Conservation (phyloP, 768 basidiomycete genomes). For the Suillus lakei region DNA sequence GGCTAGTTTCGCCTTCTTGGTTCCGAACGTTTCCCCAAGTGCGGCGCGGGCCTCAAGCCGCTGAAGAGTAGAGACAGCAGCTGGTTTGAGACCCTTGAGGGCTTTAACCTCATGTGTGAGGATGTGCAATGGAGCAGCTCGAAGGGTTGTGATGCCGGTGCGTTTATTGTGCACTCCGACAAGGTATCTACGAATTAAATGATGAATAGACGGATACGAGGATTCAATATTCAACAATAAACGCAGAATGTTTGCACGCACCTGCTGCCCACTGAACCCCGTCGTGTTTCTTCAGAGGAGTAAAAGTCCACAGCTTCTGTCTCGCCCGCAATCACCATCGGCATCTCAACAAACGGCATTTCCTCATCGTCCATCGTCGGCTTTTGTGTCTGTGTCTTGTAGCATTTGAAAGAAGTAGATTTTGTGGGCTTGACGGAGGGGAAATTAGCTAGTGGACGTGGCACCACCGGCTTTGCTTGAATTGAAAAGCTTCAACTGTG, state of each 20-base stretch:
- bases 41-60: conserved; percentile 68
- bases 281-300: conserved; percentile 58
- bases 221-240: background rate
- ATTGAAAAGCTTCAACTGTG: conserved; percentile 15
- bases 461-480: conserved; percentile 15
- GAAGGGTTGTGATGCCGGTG: conserved; percentile 70
- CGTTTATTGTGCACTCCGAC: conserved; percentile 82
- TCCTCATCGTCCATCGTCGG: conserved; percentile 27
- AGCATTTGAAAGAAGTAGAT: conserved; percentile 66
- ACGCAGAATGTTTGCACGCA: conserved; percentile 39
- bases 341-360: conserved; percentile 36
- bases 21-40: conserved; percentile 94
- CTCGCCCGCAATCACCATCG: conserved; percentile 73
- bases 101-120: conserved; percentile 83
- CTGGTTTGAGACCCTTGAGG: conserved; percentile 65
- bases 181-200: conserved; percentile 62
- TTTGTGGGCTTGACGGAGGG: conserved; percentile 65
- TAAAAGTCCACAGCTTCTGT: conserved; percentile 84
- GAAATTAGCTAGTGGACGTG: conserved; percentile 54
- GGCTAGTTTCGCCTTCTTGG: conserved; percentile 88
- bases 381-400: conserved; percentile 50
- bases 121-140: conserved; percentile 70
- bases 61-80: conserved; percentile 51
- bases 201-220: conserved; percentile 6
- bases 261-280: conserved; percentile 68